phyloP scores from a whole-genome alignment of 352 stramenopile species.

The Globisporangium uncinulatum region DNA sequence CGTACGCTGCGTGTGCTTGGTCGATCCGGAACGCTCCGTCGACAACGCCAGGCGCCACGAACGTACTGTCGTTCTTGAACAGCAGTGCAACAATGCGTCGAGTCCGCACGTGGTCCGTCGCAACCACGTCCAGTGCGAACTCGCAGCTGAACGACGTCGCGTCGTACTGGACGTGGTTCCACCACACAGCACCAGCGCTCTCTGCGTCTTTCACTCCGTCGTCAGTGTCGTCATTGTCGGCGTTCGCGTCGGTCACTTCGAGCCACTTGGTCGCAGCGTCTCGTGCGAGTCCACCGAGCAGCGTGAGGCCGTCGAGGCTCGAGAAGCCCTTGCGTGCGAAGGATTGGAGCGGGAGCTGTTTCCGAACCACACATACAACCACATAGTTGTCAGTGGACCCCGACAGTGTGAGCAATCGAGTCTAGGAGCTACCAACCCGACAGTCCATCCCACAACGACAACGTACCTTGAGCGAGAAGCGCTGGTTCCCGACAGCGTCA shows the following conservation, averaged over 20 bases:
- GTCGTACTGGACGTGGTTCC: constrained; percentile 39
- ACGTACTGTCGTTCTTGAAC: constrained; percentile 28
- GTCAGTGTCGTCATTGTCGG: not conserved
- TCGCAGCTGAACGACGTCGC: constrained; percentile 31
- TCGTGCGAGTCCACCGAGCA: constrained; percentile 17
- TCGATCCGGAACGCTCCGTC: constrained; percentile 34
- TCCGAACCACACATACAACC: not conserved
- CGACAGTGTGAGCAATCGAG: not conserved
- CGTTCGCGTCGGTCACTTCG: constrained; percentile 8
- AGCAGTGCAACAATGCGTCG: constrained; percentile 21
- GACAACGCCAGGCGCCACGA: constrained; percentile 19
- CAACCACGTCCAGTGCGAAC: constrained; percentile 28
- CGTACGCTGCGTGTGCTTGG: constrained; percentile 12
- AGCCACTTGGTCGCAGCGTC: constrained; percentile 26
- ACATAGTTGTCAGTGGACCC: not conserved
- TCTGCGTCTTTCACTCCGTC: not conserved
- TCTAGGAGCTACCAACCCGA: not conserved
- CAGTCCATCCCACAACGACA: not conserved
- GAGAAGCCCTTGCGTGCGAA: constrained; percentile 45
- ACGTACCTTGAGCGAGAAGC: constrained; percentile 45
- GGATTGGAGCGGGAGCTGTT: constrained; percentile 49
- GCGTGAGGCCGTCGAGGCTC: constrained; percentile 21
- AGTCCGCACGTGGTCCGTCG: constrained; percentile 5
- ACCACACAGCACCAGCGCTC: constrained; percentile 34
- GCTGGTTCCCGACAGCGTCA: constrained; percentile 14